These are phyloP conservation scores for Gonapodya sp. DNA, from an alignment of 192 early-diverging fungal species.

Conservation along the genomic window DNA sequence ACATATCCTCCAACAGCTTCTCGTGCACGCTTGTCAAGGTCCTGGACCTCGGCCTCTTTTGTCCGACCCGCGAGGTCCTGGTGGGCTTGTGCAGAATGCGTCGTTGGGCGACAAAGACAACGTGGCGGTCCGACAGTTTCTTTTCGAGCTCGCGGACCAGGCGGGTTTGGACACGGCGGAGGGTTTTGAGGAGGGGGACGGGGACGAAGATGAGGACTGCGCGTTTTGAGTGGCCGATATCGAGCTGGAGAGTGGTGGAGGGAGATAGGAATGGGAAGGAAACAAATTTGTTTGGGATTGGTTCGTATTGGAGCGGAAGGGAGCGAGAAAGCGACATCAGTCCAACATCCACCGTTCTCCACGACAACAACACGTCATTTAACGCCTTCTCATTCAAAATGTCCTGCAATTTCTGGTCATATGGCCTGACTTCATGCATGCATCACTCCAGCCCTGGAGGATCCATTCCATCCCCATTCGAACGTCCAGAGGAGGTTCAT, in stretches of 20 bases:
- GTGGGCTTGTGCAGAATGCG: slow-evolving; percentile 91
- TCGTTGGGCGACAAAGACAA: slow-evolving; percentile 87
- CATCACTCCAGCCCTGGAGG: too few species aligned
- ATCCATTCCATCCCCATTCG: too few species aligned
- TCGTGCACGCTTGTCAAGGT: slow-evolving; percentile 95
- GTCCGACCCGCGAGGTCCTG: slow-evolving; percentile 79
- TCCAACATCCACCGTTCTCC: too few species aligned
- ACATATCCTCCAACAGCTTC: slow-evolving; percentile 92
- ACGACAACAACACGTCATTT: too few species aligned
- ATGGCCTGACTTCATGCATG: too few species aligned
- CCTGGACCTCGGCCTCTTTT: slow-evolving; percentile 89
- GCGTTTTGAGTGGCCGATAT: slow-evolving; percentile 89
- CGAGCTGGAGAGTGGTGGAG: slow-evolving; percentile 46
- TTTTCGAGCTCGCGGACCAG: slow-evolving; percentile 99
- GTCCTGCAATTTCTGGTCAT: too few species aligned
- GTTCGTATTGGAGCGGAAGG: too few species aligned
- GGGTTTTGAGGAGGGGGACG: slow-evolving; percentile 83
- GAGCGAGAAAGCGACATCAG: too few species aligned
- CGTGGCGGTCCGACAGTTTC: slow-evolving; percentile 99
- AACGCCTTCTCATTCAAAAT: too few species aligned
- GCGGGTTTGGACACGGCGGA: slow-evolving; percentile 93
- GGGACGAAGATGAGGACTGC: slow-evolving; percentile 96
- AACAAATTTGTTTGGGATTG: too few species aligned
- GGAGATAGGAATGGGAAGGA: neutral
- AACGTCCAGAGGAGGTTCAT: too few species aligned